Evolutionary conservation across 176 grass and related monocot genomes (phyloP), one percentile per base, ranked within the genome.

Genomic region (Lolium rigidum): DNA sequence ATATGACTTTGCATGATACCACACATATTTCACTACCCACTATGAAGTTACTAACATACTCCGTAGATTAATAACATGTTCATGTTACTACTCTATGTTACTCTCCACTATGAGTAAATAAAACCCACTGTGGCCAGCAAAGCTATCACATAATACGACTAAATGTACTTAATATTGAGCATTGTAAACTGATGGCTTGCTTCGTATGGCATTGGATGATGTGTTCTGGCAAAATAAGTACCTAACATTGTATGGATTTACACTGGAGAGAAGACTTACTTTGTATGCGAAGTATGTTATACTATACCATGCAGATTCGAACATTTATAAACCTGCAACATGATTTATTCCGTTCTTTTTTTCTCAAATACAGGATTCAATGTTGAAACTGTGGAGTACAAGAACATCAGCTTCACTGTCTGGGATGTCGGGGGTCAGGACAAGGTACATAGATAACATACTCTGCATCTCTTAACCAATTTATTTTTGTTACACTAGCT

Each of bases 381-480:
- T 82, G 91, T 93, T 64, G 91, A 93, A 93, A 93, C 91, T 1
- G 91, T 93, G 77, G 91, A 93, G 85, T 97, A 97, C 88, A 97
- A 97, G 90, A 97, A 97, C 88, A 97, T 97, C 80, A 97, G 95
- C 88, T 97, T 97, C 90, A 97, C 92, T 20, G 95, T 97, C 3
- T 97, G 95, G 95, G 95, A 97, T 93, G 95, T 97, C 9, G 95
- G 95, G 86, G 95, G 95, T 93, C 95, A 97, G 88, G 95, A 97
- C 88, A 97, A 97, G 95, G 95, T 94, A 92, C 80, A 57, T 58
- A 77, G 28, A 21, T 7, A 9, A 66, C 55, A 8, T 77, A 62
- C 25, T 68, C 49, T 66, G 59, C 7, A 24, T n/a, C 10, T 39
- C 46, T 11, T 38, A 20, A 63, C 22, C 10, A 39, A 49, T 59